Base-by-base conservation (phyloP, 108 stramenopile species). In the Nitzschia sp. region DNA sequence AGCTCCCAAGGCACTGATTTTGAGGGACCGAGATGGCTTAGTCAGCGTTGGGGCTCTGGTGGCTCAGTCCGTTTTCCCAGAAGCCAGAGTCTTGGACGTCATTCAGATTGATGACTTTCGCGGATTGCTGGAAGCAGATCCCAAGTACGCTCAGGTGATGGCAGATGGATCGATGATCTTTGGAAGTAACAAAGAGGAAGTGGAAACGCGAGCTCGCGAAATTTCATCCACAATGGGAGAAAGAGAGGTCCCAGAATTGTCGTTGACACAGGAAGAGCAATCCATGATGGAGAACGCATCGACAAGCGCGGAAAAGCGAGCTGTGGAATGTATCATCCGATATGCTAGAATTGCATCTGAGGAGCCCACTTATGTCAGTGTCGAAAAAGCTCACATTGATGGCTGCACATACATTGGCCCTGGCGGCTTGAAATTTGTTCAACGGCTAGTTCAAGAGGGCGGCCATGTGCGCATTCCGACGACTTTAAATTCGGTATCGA, bases 381-480 rank as follows among this genome's bases (percentile, higher is more conserved):
- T 89, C 13, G 72, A 59, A 47, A 55, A 54, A 15, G 89, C 88
- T 13, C 89, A 89, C 63, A 86, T 91, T 72, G 92, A 94, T 75
- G 92, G 82, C 0, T 85, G 84, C n/a, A 93, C 92, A 4, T 94
- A 88, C 53, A 86, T 94, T 69, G 93, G 93, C 2, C 80, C 71
- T 2, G 93, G 88, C 17, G 88, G 93, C 17, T 45, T 87, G 26
- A 44, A 59, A 26, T 94, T 94, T 67, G 86, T 72, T 34, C 59
- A 82, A 47, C 57, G 71, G 0, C 59, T 94, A 21, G 90, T 85
- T 2, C 55, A 88, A 52, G 68, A 83, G 2, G 85, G 82, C 28
- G 90, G 90, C 1, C 60, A 80, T 26, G 85, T 93, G 3, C 56
- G 47, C 22, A 76, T 88, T 25, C 91, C 91, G 0, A 94, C 93